Conservation (phyloP, 352 stramenopile species). For the Pythium brassicae region DNA sequence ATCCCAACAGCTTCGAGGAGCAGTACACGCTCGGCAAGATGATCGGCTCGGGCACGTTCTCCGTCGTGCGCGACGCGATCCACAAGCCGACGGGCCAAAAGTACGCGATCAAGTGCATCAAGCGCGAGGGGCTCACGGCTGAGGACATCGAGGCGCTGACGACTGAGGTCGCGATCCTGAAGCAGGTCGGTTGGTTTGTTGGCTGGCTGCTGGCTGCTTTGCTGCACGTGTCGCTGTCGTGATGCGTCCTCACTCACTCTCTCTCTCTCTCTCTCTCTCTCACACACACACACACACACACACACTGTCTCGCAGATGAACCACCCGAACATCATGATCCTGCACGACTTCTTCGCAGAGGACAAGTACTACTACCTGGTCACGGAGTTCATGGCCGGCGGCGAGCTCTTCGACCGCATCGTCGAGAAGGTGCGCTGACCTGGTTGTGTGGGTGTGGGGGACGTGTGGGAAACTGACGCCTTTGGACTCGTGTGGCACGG, state of each 20-base stretch:
- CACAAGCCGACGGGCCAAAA: slow-evolving; percentile 81
- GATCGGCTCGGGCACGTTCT: slow-evolving; percentile 89
- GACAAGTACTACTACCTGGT: slow-evolving; percentile 97
- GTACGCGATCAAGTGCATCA: slow-evolving; percentile 92
- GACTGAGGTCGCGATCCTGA: slow-evolving; percentile 82
- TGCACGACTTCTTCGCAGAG: slow-evolving; percentile 93
- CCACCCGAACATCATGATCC: slow-evolving; percentile 91
- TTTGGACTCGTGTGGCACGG: neutral
- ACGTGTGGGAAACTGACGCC: neutral
- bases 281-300: too few species aligned
- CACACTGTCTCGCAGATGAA: slow-evolving; percentile 78
- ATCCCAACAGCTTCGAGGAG: slow-evolving; percentile 76
- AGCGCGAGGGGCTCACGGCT: slow-evolving; percentile 78
- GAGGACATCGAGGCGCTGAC: slow-evolving; percentile 87
- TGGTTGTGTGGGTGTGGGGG: neutral
- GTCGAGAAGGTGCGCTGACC: slow-evolving; percentile 64
- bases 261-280: neutral
- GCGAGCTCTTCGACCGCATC: slow-evolving; percentile 85
- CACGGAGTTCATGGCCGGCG: slow-evolving; percentile 95
- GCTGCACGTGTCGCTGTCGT: too few species aligned
- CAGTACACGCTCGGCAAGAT: slow-evolving; percentile 84
- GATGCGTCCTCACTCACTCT: neutral
- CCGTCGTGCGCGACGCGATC: slow-evolving; percentile 78
- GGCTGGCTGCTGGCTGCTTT: neutral
- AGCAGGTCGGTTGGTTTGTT: slow-evolving; percentile 45